Evolutionary conservation across 1,284 basidiomycete species (phyloP).

Genomic region (Marasmius sp.): DNA sequence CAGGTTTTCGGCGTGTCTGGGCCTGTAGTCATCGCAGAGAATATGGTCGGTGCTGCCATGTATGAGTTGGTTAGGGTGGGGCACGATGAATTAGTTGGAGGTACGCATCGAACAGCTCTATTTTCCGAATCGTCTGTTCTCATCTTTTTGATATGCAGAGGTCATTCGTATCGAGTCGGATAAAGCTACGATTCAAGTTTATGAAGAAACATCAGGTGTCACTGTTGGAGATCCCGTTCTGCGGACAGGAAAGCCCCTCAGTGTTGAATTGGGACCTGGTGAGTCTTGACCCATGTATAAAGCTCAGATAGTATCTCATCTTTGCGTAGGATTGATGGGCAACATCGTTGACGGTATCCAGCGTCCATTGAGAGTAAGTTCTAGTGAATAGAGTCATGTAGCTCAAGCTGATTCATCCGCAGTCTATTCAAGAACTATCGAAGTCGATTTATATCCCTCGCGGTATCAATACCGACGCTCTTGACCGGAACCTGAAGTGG

Average conservation of each 20-base stretch:
- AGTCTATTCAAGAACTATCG: conserved; percentile 95
- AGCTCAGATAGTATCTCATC: neutral
- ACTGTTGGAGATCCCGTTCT: conserved; percentile 98
- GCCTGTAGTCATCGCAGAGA: conserved; percentile 95
- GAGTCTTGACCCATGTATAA: conserved; percentile 10
- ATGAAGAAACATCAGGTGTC: conserved; percentile 97
- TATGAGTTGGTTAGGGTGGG: conserved; percentile 96
- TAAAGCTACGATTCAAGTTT: conserved; percentile 99
- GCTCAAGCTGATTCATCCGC: conserved; percentile 18
- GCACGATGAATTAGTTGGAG: conserved; percentile 95
- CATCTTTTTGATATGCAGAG: conserved; percentile 50
- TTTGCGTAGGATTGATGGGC: conserved; percentile 81
- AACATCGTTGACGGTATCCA: conserved; percentile 99
- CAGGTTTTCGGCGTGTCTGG: conserved; percentile 94
- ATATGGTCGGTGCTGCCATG: conserved; percentile 96
- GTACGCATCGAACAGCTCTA: conserved; percentile 42
- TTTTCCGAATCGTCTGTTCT: neutral
- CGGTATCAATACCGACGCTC: conserved; percentile 96
- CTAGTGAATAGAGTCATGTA: conserved; percentile 1
- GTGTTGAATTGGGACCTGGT: conserved; percentile 97
- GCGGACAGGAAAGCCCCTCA: conserved; percentile 95
- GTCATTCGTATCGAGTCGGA: conserved; percentile 96
- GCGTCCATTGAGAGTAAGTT: conserved; percentile 77
- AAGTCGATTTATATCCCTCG: conserved; percentile 98
- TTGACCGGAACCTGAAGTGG: conserved; percentile 90